Base-by-base conservation (phyloP, 306 rosid species). In the Mucuna pruriens region DNA sequence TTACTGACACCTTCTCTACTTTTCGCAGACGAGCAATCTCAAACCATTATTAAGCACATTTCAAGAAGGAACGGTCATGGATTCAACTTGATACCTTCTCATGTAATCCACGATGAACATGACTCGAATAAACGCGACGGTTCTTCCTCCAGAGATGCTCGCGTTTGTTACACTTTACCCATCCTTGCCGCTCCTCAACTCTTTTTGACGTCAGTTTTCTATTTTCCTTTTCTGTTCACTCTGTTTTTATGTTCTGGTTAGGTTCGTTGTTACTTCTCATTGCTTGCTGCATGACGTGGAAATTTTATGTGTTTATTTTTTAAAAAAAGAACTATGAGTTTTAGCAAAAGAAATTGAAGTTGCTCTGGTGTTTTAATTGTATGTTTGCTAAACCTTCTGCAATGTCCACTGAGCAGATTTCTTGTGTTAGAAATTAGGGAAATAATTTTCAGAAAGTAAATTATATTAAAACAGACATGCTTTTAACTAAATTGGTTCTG, bases 11-110 rank as follows among this genome's bases (percentile, higher is more conserved):
- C 6, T 5, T 12, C 2, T 40, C 58, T 15, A 4, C 42, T 17
- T 31, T 75, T 83, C 42, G 74, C 82, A 90, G 99, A 82, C 33
- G 90, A 85, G 2, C 81, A 84, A 77, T 79, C 92, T 49, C 84
- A 88, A 71, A 82, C 26, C 42, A 74, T 75, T 39, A 76, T 88
- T 6, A 84, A 82, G 77, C 84, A 85, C 55, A 87, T 93, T 84
- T 91, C 98, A 9, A 86, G 99, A 86, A 93, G 86, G 77, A 75
- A 88, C 40, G 75, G 11, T 33, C 78, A 82, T 20, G 99, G 98
- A 79, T 95, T 95, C 86, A 90, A 95, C 88, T 85, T 95, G 84
- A 89, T 95, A 76, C 93, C 88, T 13, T 87, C 81, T 77, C 84
- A 61, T 42, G 63, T 85, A 66, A 36, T 84, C 76, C 23, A 84